Conservation (phyloP, 208 protist species). For the Leishmania aethiopica region DNA sequence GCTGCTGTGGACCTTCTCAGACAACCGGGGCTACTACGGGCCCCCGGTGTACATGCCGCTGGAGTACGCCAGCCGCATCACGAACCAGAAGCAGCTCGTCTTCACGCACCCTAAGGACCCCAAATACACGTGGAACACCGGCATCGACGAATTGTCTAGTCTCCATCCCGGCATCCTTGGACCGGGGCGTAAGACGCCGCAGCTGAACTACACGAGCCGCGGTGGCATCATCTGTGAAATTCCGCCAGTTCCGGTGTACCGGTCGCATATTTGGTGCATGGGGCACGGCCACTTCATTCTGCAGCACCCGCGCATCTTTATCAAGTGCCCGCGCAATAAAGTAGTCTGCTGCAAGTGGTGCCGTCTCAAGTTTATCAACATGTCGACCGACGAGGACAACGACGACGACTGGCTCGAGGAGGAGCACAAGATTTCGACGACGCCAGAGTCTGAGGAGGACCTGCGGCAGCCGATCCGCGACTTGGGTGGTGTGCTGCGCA, state of each 20-base stretch:
- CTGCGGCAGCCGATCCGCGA: conserved; percentile 81
- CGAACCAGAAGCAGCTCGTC: conserved; percentile 75
- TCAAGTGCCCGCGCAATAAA: conserved; percentile 81
- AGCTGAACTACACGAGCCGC: conserved; percentile 77
- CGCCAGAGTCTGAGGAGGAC: conserved; percentile 75
- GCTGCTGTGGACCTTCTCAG: conserved; percentile 68
- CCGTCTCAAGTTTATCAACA: conserved; percentile 91
- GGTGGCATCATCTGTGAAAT: conserved; percentile 91
- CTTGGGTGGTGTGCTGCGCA: conserved; percentile 77
- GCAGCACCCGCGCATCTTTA: conserved; percentile 90
- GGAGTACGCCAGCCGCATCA: conserved; percentile 85
- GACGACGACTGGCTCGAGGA: conserved; percentile 90
- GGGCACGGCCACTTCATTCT: conserved; percentile 81
- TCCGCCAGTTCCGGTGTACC: conserved; percentile 86
- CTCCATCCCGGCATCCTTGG: conserved; percentile 80
- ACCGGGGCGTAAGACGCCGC: conserved; percentile 75
- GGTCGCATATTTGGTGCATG: conserved; percentile 88
- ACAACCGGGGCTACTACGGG: conserved; percentile 84
- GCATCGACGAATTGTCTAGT: conserved; percentile 71
- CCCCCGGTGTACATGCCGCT: conserved; percentile 87
- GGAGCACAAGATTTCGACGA: conserved; percentile 88
- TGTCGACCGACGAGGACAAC: conserved; percentile 85
- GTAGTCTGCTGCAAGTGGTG: conserved; percentile 90
- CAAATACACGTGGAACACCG: conserved; percentile 87
- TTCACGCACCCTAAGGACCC: conserved; percentile 87